Percentiles rank a stretch among this genome's conserved stretches.
Conservation (phyloP, 2,329 filamentous ascomycete species). For the Rugonectria rugulosa region DNA sequence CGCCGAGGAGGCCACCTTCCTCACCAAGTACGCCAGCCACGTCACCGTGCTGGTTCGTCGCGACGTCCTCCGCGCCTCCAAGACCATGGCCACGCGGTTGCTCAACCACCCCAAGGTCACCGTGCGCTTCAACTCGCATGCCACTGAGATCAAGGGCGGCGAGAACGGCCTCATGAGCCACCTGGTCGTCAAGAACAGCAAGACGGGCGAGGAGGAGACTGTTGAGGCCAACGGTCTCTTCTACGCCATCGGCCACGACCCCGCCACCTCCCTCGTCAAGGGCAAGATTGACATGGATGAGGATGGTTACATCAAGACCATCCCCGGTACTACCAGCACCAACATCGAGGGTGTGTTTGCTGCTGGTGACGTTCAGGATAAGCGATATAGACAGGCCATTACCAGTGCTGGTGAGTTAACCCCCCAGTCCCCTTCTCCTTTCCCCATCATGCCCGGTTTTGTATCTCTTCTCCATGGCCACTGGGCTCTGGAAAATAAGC, state of each 20-base stretch:
- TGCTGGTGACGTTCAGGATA: slow-evolving; percentile 97
- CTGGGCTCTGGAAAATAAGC: no score
- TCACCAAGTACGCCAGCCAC: slow-evolving; percentile 96
- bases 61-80: slow-evolving; percentile 85
- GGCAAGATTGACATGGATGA: slow-evolving; percentile 86
- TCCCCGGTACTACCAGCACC: slow-evolving; percentile 87
- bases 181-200: slow-evolving; percentile 81
- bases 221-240: slow-evolving; percentile 92
- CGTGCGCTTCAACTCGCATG: slow-evolving; percentile 84
- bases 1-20: slow-evolving; percentile 95
- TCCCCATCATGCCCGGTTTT: no score
- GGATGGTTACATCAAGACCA: slow-evolving; percentile 90
- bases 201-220: slow-evolving; percentile 80
- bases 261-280: slow-evolving; percentile 89
- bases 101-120: slow-evolving; percentile 87
- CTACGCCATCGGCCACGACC: slow-evolving; percentile 97
- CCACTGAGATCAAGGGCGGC: slow-evolving; percentile 84
- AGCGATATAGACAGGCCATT: slow-evolving; percentile 96
- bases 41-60: slow-evolving; percentile 92
- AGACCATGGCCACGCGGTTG: slow-evolving; percentile 89
- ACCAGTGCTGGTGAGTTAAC: slow-evolving; percentile 85
- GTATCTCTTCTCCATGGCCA: no score
- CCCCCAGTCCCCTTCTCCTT: not conserved
- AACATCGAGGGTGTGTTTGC: slow-evolving; percentile 93
- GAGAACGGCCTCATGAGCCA: slow-evolving; percentile 88